Base-by-base conservation (phyloP, 352 stramenopile genomes). In the Pythium catenulatum region DNA sequence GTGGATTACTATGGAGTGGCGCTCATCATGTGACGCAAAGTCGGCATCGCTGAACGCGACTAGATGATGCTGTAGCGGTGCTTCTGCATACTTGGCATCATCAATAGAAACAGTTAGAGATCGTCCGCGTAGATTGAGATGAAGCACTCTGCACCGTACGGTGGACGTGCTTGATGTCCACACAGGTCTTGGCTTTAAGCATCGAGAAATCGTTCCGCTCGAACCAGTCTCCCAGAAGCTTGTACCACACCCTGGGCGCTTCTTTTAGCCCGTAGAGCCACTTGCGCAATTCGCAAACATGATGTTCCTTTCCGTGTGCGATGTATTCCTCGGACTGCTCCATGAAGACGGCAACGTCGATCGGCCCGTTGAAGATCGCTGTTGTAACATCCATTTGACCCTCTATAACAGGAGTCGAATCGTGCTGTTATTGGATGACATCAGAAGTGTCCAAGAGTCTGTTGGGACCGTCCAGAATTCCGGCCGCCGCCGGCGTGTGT, bases 101-200 rank as follows among this genome's bases (percentile, higher is more conserved):
- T 87, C 3, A 80, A 70, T 17, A 80, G 80, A 70, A 88, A 90
- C 13, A 90, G 37, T 4, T 88, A 76, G 13, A 87, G 39, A 56
- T 90, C 80, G 63, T 90, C 85, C 0, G 87, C 85, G 45, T 87
- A 90, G 15, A 90, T 78, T 0, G 85, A 54, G 7, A 86, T 87
- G 17, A 87, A 90, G 27, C 66, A 75, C 27, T 39, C 82, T 70
- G 27, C 66, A 75, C 27, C 39, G 84, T 70, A 0, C 82, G 37
- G 17, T 54, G 14, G 46, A 68, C 72, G 73, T 87, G 58, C 45
- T 82, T 86, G 6, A 87, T 56, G 9, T 58, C 80, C 36, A 90
- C 85, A 82, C 85, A 87, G 1, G 85, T 46, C 43, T 90, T 59
- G 30, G 19, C 83, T 4, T 85, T 80, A 21, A 90, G 13, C 4